Evolutionary conservation across 176 grass and related monocot genomes (phyloP).

Genomic region (Carex cristatella): DNA sequence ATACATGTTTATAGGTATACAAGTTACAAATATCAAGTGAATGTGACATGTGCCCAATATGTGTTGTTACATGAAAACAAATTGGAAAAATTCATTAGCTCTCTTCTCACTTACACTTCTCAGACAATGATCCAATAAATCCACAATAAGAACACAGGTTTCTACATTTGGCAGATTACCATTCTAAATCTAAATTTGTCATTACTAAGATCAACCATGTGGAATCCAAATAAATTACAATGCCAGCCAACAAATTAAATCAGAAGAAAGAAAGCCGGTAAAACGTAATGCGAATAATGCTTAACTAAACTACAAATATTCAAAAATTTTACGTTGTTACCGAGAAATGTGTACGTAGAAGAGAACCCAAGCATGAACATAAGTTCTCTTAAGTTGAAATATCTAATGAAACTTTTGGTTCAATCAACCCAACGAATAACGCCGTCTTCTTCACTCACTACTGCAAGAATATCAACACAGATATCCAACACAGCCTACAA

Average conservation of each 20-base stretch:
- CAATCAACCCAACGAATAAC: conserved; percentile 70
- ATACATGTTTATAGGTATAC: too few relatives aligned
- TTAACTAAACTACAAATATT: conserved; percentile 9
- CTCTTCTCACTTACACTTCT: not conserved
- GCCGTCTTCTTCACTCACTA: conserved; percentile 72
- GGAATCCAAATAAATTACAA: conserved; percentile 25
- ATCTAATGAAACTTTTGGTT: conserved; percentile 8
- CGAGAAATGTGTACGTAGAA: not conserved
- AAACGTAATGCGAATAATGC: not conserved
- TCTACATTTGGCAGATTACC: not conserved
- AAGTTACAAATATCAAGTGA: too few relatives aligned
- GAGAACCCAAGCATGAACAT: conserved; percentile 14
- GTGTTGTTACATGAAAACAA: too few relatives aligned
- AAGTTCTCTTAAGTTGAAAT: not conserved
- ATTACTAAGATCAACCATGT: conserved; percentile 3
- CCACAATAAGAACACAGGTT: not conserved
- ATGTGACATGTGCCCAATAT: too few relatives aligned
- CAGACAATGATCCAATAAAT: conserved; percentile 4
- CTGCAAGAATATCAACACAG: conserved; percentile 69
- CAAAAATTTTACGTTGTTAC: conserved; percentile 24
- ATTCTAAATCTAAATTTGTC: conserved; percentile 14
- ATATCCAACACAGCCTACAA: conserved; percentile 71
- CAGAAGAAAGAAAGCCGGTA: not conserved
- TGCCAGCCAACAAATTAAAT: conserved; percentile 22
- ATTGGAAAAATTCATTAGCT: too few relatives aligned